Percentiles rank a stretch among this genome's conserved stretches.
These are phyloP conservation scores for Mycena sanguinolenta DNA, from an alignment of 768 basidiomycete species.

Conservation along the genomic window DNA sequence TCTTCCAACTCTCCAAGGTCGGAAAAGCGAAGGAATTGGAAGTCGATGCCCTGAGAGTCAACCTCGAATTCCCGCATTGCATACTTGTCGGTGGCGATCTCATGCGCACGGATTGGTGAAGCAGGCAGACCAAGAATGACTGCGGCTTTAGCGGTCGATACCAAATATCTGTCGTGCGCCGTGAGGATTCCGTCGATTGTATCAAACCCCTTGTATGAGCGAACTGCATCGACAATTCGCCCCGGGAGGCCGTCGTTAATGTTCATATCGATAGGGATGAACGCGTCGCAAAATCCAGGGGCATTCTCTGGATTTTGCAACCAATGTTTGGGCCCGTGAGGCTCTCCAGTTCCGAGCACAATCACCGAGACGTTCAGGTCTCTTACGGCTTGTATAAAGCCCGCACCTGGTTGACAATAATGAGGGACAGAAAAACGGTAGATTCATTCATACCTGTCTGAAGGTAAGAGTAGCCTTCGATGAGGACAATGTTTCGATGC, in stretches of 20 bases:
- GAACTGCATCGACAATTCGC: slow-evolving; percentile 24
- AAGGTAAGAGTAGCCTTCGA: slow-evolving; percentile 25
- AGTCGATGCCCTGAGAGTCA: slow-evolving; percentile 23
- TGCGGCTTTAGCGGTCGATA: slow-evolving; percentile 28
- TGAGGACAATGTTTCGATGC: slow-evolving; percentile 24
- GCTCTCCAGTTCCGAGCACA: slow-evolving; percentile 25
- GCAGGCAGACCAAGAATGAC: slow-evolving; percentile 19
- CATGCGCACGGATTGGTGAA: slow-evolving; percentile 23
- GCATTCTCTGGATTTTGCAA: slow-evolving; percentile 27
- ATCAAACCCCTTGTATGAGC: slow-evolving; percentile 19
- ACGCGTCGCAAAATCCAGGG: slow-evolving; percentile 31
- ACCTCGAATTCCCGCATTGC: slow-evolving; percentile 27
- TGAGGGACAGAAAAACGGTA: not conserved
- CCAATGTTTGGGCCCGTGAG: slow-evolving; percentile 30
- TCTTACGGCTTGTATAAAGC: slow-evolving; percentile 25
- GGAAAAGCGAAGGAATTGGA: slow-evolving; percentile 20
- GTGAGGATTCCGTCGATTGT: slow-evolving; percentile 26
- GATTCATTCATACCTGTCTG: slow-evolving; percentile 15
- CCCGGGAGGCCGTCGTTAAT: slow-evolving; percentile 23
- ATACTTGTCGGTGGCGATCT: slow-evolving; percentile 30
- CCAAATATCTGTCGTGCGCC: slow-evolving; percentile 31
- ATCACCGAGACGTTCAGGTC: slow-evolving; percentile 27
- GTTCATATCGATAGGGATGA: slow-evolving; percentile 32
- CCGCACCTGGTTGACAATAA: slow-evolving; percentile 1
- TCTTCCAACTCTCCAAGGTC: slow-evolving; percentile 12